These are phyloP conservation scores for Boletus vinaceobasis DNA, from an alignment of 768 basidiomycete species.

Conservation along the genomic window DNA sequence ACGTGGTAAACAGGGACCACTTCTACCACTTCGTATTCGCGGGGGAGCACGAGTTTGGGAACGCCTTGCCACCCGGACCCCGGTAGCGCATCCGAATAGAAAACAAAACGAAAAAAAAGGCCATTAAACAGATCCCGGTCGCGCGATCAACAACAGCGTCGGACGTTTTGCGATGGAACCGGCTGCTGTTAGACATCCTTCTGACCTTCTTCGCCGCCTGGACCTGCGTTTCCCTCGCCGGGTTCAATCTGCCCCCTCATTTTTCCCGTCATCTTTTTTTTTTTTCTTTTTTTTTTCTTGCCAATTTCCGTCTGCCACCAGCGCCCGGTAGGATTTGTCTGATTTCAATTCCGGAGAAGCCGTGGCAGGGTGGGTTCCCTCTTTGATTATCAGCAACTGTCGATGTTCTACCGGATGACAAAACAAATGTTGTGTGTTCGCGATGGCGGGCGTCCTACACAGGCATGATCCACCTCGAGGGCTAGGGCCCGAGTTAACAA, in stretches of 20 bases:
- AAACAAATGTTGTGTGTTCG: background rate
- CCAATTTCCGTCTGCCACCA: background rate
- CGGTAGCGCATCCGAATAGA: background rate
- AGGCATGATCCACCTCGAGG: background rate
- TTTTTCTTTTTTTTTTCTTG: background rate
- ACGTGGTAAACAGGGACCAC: constrained; percentile 12
- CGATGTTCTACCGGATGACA: background rate
- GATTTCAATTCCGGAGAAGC: background rate
- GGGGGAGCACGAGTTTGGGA: background rate
- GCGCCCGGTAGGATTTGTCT: background rate
- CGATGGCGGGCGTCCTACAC: background rate
- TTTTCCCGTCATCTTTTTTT: background rate
- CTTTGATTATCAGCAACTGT: background rate
- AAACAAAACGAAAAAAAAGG: background rate
- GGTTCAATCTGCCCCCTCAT: background rate
- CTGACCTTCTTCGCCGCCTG: background rate
- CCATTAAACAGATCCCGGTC: background rate
- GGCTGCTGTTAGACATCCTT: background rate
- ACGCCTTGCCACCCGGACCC: background rate
- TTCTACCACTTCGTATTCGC: too few relatives aligned
- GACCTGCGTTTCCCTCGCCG: background rate
- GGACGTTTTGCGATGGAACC: background rate
- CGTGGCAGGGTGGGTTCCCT: background rate
- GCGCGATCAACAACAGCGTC: background rate
- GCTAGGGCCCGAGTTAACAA: background rate